These are phyloP conservation scores for Viola odorata DNA, from an alignment of 345 rosid species.

Conservation along the genomic window DNA sequence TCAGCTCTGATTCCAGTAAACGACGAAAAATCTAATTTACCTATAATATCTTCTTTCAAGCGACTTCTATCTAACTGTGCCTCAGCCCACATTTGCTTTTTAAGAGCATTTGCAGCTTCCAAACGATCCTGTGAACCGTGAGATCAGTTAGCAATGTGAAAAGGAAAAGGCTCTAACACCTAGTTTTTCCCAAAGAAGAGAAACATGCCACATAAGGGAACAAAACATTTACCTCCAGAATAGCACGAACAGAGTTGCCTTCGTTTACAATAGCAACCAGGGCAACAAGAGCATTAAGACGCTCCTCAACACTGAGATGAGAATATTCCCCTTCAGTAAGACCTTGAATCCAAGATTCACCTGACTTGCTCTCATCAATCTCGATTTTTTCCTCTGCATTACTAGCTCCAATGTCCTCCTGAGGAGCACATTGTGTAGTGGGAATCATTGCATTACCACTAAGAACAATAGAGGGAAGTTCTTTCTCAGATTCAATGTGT, in stretches of 20 bases:
- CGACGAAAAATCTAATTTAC: conserved; percentile 51
- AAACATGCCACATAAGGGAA: conserved; percentile 9
- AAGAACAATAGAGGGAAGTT: conserved; percentile 32
- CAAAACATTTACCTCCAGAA: conserved; percentile 66
- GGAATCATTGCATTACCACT: conserved; percentile 32
- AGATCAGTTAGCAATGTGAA: conserved; percentile 12
- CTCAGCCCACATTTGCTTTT: conserved; percentile 98
- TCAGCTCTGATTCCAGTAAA: conserved; percentile 46
- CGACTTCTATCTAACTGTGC: conserved; percentile 89
- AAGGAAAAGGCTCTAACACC: conserved; percentile 1
- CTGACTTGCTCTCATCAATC: conserved; percentile 72
- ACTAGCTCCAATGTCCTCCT: conserved; percentile 29
- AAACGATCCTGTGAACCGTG: conserved; percentile 68
- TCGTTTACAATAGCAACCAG: conserved; percentile 87
- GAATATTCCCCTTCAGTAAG: conserved; percentile 94
- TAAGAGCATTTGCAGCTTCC: conserved; percentile 96
- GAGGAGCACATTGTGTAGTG: conserved; percentile 30
- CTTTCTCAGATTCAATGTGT: conserved; percentile 40
- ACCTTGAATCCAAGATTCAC: conserved; percentile 90
- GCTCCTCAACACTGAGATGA: conserved; percentile 92
- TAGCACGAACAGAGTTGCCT: conserved; percentile 84
- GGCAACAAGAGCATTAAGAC: conserved; percentile 76
- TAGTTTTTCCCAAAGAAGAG: neutral
- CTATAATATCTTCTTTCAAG: conserved; percentile 57
- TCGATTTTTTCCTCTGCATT: conserved; percentile 42